Base-by-base conservation (phyloP, 371 early-diverging fungal genomes). In the Actinomortierella wolfii region DNA sequence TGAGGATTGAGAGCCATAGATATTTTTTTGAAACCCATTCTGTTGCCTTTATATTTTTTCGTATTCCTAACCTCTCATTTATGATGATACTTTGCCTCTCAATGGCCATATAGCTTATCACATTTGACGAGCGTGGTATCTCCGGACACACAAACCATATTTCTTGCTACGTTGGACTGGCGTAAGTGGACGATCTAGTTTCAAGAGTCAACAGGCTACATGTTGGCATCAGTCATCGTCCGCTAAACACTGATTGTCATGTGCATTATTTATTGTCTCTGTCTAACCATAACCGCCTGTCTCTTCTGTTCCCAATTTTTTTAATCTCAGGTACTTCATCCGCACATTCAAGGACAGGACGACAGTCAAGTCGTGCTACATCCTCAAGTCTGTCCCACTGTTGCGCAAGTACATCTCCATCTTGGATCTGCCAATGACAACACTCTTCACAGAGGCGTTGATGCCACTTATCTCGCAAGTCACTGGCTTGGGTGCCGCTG, bases 81-180 rank as follows among this genome's bases (percentile, higher is more conserved):
- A n/a, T n/a, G n/a, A n/a, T n/a, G n/a, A n/a, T n/a, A n/a, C n/a
- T n/a, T n/a, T n/a, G n/a, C n/a, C n/a, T n/a, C n/a, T n/a, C n/a
- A n/a, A n/a, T n/a, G n/a, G n/a, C n/a, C n/a, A 51, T 63, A 46
- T 76, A 91, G 87, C 81, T 99, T 25, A 83, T 97, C 45, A 99
- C 97, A 0, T 99, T 98, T 86, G 99, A 99, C 79, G 69, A 80
- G 8, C 66, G 85, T 34, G 99, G 99, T 8, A 89, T 98, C 43
- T 94, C 95, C 42, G 92, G 93, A 0, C 99, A 99, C 76, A 78
- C 86, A 49, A 99, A 99, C 80, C 99, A 99, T 76, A 87, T 89
- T 52, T 89, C 95, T 3, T 83, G 87, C 40, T 92, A 86, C 68
- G 64, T 84, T 52, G 96, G 94, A 54, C 86, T 94, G 29, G 86